phyloP scores from a whole-genome alignment of 768 basidiomycete species.

The Phallus indusiatus region DNA sequence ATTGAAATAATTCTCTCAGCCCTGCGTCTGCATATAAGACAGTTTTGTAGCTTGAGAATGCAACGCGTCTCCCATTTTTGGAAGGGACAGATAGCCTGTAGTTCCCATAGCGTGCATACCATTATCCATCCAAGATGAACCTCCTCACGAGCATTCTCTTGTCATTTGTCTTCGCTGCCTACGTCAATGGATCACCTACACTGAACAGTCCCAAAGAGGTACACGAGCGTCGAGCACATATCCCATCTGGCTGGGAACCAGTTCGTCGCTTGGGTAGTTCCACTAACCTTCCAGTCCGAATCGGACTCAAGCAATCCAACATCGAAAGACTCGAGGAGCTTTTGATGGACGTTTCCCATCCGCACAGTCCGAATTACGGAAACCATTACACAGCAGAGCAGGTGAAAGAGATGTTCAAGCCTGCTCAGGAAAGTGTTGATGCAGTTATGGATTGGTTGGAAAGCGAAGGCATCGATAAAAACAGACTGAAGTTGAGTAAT shows the following conservation, averaged over 20 bases:
- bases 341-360: conserved; percentile 27
- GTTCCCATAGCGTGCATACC: not conserved
- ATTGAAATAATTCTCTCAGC: too few species aligned
- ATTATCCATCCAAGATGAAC: not conserved
- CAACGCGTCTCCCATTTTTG: not conserved
- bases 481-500: conserved; percentile 16
- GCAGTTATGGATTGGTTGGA: conserved; percentile 25
- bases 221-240: not conserved
- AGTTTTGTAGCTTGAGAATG: not conserved
- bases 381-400: conserved; percentile 25
- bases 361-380: conserved; percentile 25
- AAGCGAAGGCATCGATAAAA: conserved; percentile 17
- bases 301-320: conserved; percentile 28
- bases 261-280: not conserved
- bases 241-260: not conserved
- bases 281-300: conserved; percentile 11
- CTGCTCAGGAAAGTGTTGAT: conserved; percentile 18
- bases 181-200: not conserved
- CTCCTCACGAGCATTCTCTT: not conserved
- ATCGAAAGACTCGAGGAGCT: conserved; percentile 21
- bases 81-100: not conserved
- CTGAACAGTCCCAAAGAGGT: not conserved
- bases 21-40: too few species aligned
- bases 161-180: not conserved
- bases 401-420: conserved; percentile 24